Evolutionary conservation across 495 filamentous ascomycete genomes (phyloP), one percentile per base, ranked within the genome.

Genomic region (Aspergillus coremiiformis): DNA sequence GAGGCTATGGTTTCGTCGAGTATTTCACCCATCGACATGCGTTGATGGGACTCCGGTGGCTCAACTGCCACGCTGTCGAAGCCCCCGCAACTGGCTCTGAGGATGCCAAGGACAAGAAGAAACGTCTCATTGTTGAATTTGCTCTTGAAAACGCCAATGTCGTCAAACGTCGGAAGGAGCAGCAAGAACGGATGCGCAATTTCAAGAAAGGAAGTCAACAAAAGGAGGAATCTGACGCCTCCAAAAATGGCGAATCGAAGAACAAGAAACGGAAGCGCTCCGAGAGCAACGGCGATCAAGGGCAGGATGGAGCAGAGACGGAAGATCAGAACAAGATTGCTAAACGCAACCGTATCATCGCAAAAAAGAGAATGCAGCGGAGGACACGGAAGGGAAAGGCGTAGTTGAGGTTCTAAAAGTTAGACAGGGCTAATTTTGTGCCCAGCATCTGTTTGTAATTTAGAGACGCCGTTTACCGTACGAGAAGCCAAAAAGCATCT

Each of bases 141-240:
- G 92, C 93, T 11, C 96, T 99, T 64, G 93, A 99, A 68, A 99
- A 99, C 58, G 90, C 89, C 5, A 89, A 96, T 60, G 93, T 99
- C 4, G 86, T 99, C 30, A 74, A 78, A 51, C 75, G 93, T 50
- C 73, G 93, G 21, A 82, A 78, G 55, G 87, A 91, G 54, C 74
- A 76, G 20, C 85, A 95, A 63, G 74, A 73, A 44, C 90, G 82
- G 65, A 72, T 76, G 15, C 67, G 64, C 26, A 62, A 57, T 12
- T 57, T 55, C 29, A 56, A 52, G 32, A 66, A 67, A 52, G 55
- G 53, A 19, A 39, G 53, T n/a, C 46, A 54, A 49, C 55, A 56
- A 59, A 60, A 39, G 21, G 44, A 54, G 42, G 41, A 66, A 48
- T 54, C 71, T 51, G n/a, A n/a, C n/a, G n/a, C n/a, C n/a, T 51